phyloP scores from a whole-genome alignment of 176 grass and related monocot species.

The Juncus inflexus region DNA sequence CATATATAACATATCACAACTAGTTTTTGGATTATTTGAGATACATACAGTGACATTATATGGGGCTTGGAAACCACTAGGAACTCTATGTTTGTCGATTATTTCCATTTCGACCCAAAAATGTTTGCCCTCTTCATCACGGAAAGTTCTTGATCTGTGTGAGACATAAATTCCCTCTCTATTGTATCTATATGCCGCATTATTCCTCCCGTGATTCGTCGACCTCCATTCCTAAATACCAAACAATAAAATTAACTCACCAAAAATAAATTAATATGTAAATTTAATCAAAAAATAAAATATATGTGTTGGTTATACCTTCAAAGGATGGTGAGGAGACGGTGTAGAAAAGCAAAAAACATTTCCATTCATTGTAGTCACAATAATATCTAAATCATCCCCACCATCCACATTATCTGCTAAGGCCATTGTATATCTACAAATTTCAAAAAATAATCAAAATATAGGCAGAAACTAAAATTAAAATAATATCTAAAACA shows the following conservation, averaged over 20 bases:
- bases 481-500: not conserved
- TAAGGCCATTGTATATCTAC: constrained; percentile 95
- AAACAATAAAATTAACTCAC: constrained; percentile 12
- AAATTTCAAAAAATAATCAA: constrained; percentile 21
- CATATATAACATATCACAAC: constrained; percentile 24
- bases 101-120: constrained; percentile 93
- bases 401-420: constrained; percentile 95
- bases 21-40: constrained; percentile 7
- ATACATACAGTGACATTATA: constrained; percentile 86
- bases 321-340: constrained; percentile 88
- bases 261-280: not conserved
- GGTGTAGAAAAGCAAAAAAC: constrained; percentile 97
- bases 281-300: constrained; percentile 4
- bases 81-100: constrained; percentile 73
- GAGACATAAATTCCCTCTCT: constrained; percentile 64
- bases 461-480: not conserved
- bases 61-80: constrained; percentile 78
- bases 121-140: constrained; percentile 88
- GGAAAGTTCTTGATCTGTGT: constrained; percentile 65
- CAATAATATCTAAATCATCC: constrained; percentile 96
- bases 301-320: constrained; percentile 34
- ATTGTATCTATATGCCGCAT: constrained; percentile 59
- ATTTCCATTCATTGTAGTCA: constrained; percentile 96
- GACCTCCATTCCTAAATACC: constrained; percentile 80
- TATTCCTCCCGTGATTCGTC: constrained; percentile 77